These are phyloP conservation scores for Kluyveromyces wickerhamii DNA, from an alignment of 805 yeast genomes.

Conservation along the genomic window DNA sequence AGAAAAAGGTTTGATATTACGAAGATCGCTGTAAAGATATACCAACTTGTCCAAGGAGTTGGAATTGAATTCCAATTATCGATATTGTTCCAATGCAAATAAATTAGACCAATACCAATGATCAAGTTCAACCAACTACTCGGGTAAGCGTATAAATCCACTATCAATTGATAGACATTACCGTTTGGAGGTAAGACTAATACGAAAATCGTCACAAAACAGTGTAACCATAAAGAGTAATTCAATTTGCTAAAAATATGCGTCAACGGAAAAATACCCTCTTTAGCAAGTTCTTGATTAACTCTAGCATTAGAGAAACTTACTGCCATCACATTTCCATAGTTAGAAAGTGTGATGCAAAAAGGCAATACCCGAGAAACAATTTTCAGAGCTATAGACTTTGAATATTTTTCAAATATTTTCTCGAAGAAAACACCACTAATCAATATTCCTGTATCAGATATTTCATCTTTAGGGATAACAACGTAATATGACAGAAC, in stretches of 20 bases:
- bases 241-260: constrained; percentile 35
- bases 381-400: constrained; percentile 23
- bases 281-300: constrained; percentile 48
- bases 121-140: constrained; percentile 50
- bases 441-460: constrained; percentile 50
- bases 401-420: constrained; percentile 42
- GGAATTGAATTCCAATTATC: constrained; percentile 29
- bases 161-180: constrained; percentile 55
- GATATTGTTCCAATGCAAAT: constrained; percentile 44
- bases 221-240: constrained; percentile 44
- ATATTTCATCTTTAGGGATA: constrained; percentile 38
- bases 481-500: constrained; percentile 45
- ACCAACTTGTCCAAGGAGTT: constrained; percentile 25
- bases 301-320: constrained; percentile 54
- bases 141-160: constrained; percentile 56
- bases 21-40: constrained; percentile 31
- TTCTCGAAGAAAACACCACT: constrained; percentile 55
- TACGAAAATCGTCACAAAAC: constrained; percentile 47
- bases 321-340: constrained; percentile 60
- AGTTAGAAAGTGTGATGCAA: constrained; percentile 50
- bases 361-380: constrained; percentile 46
- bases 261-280: constrained; percentile 43
- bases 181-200: constrained; percentile 54
- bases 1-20: constrained; percentile 40
- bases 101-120: constrained; percentile 35